Base-by-base conservation (phyloP, 1,284 basidiomycete species). In the Sanguinoderma infundibulare region DNA sequence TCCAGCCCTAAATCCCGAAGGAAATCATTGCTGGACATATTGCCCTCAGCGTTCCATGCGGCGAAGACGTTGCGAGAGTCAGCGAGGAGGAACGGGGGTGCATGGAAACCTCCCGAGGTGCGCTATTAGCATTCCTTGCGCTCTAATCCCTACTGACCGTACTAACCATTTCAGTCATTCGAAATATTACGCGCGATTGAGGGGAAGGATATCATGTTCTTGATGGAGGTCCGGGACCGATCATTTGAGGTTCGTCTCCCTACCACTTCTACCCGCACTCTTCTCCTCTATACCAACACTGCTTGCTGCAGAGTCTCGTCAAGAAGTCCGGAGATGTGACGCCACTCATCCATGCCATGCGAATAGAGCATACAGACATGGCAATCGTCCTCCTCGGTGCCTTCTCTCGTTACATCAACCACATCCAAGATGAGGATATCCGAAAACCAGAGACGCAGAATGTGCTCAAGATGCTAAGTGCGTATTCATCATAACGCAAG, bases 381-480 rank as follows among this genome's bases (percentile, higher is more conserved):
- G 87, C 91, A 3, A 89, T 94, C 60, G 68, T 93, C 10, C 78
- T 94, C 3, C 72, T 94, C 7, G 92, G 92, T 26, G 90, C 92
- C 17, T 90, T 94, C 69, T 93, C 91, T 20, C 84, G 91, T 28
- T 94, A 86, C 78, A 83, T 94, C 62, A 94, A 94, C 71, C 79
- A 90, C 68, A 78, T 94, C 0, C 85, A 89, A 67, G 91, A 91
- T 61, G 84, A 83, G 44, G 89, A 92, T 65, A 78, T 92, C 59
- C 74, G 80, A 36, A 81, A 85, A 64, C 83, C 87, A 1, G 80
- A 81, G 60, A 93, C 87, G 1, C 89, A 85, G 71, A 77, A 79
- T 20, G 74, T 89, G 47, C 74, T 94, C 53, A 91, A 91, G 71
- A 86, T 87, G n/a, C 74, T 94, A 15, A 87, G 92, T 92, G 73